A percentile compares a stretch with the other conserved stretches of the same genome.
phyloP scores from a whole-genome alignment of 2,329 filamentous ascomycete species.

The Exophiala spinifera region DNA sequence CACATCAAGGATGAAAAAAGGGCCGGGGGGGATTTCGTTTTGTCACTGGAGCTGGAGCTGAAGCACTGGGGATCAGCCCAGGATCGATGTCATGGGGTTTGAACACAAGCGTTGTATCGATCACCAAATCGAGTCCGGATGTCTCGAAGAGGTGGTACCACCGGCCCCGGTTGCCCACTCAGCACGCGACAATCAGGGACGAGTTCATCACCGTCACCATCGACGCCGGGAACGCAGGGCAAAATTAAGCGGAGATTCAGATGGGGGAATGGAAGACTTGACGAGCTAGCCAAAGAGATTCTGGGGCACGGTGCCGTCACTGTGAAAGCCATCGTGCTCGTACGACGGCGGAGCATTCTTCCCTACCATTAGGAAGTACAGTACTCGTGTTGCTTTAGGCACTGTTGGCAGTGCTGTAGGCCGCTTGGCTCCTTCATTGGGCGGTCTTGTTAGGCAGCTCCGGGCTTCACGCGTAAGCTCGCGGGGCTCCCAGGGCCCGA shows the following conservation, averaged over 20 bases:
- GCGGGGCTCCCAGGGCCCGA: background rate
- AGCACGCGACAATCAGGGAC: background rate
- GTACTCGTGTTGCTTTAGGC: no score
- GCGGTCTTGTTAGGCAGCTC: background rate
- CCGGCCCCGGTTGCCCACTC: background rate
- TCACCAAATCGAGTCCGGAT: background rate
- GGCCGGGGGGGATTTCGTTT: background rate
- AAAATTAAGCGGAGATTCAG: background rate
- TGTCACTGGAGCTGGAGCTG: conserved; percentile 10
- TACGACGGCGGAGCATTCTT: no score
- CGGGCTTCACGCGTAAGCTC: no score
- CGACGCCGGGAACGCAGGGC: background rate
- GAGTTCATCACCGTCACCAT: background rate
- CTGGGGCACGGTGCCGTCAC: no score
- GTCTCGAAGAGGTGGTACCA: background rate
- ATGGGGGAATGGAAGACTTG: background rate
- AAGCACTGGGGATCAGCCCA: conserved; percentile 5
- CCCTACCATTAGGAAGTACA: no score
- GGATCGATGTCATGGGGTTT: conserved; percentile 12
- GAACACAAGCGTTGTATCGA: conserved; percentile 6
- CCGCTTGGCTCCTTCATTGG: no score
- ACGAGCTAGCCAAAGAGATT: background rate
- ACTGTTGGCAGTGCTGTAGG: no score
- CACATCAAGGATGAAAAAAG: background rate
- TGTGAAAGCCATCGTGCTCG: no score